Percentiles rank a stretch among this genome's conserved stretches.
These are phyloP conservation scores for Gnaphalium uliginosum DNA, from an alignment of 129 eudicot species.

Conservation along the genomic window DNA sequence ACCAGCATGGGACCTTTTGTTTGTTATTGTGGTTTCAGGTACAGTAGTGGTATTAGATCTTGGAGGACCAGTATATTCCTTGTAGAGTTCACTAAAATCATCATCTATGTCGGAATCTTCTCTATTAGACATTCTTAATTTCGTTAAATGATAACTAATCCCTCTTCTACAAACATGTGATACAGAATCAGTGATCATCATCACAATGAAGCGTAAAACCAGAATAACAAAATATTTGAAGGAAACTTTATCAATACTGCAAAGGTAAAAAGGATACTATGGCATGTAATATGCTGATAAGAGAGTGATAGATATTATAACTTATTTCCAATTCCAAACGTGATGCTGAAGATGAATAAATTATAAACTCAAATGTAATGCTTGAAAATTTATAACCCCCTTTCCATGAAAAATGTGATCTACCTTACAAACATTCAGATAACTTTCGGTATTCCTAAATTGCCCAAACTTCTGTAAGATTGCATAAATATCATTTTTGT, in stretches of 20 bases:
- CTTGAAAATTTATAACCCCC: not conserved
- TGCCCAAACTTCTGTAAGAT: constrained; percentile 9
- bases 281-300: constrained; percentile 14
- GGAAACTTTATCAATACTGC: not conserved
- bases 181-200: constrained; percentile 18
- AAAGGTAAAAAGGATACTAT: not conserved
- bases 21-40: constrained; percentile 46
- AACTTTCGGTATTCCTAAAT: not conserved
- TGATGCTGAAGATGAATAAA: constrained; percentile 2
- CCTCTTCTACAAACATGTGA: constrained; percentile 25
- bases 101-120: constrained; percentile 81
- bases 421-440: not conserved
- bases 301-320: not conserved
- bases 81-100: constrained; percentile 92
- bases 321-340: not conserved
- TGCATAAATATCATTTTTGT: not conserved
- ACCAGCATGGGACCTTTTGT: constrained; percentile 67
- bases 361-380: constrained; percentile 13
- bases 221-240: not conserved
- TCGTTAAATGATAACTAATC: constrained; percentile 7
- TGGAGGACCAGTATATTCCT: constrained; percentile 93
- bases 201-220: constrained; percentile 2
- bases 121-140: constrained; percentile 50
- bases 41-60: constrained; percentile 46
- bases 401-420: not conserved